A percentile compares a stretch with the other conserved stretches of the same genome.
These are phyloP conservation scores for Hypomontagnella submonticulosa DNA, from an alignment of 495 filamentous ascomycete species.

Conservation along the genomic window DNA sequence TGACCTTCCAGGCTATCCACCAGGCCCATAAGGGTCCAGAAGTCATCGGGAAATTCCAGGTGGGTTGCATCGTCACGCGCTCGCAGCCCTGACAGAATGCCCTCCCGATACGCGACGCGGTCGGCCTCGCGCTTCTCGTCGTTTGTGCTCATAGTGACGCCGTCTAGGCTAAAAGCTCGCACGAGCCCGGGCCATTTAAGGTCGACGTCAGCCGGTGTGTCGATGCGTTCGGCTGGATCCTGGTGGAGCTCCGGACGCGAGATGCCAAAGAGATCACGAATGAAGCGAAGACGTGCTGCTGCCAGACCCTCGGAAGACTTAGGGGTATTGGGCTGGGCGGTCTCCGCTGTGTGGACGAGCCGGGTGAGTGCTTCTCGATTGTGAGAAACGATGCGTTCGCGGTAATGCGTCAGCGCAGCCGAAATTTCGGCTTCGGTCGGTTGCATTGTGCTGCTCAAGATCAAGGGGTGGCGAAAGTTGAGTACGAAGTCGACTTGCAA, in stretches of 20 bases:
- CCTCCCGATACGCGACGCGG: slow-evolving; percentile 1
- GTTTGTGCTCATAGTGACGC: neutral
- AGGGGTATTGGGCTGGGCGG: neutral
- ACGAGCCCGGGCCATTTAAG: slow-evolving; percentile 14
- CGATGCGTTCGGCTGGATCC: slow-evolving; percentile 11
- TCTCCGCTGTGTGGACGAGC: slow-evolving; percentile 4
- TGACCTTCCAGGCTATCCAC: slow-evolving; percentile 18
- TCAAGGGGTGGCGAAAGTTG: too few relatives aligned
- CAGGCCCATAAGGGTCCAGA: slow-evolving; percentile 13
- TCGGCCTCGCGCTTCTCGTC: neutral
- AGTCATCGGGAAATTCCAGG: neutral
- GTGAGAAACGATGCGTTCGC: neutral
- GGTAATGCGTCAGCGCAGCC: slow-evolving; percentile 18
- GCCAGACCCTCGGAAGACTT: neutral
- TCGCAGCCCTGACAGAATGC: slow-evolving; percentile 5
- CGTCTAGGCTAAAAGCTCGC: slow-evolving; percentile 20
- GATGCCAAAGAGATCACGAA: neutral
- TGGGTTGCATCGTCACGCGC: neutral
- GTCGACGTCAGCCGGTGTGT: slow-evolving; percentile 11
- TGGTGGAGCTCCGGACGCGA: neutral
- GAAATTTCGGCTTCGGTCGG: slow-evolving; percentile 16
- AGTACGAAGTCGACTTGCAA: too few relatives aligned
- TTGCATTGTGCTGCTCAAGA: slow-evolving; percentile 3
- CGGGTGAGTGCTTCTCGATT: slow-evolving; percentile 1
- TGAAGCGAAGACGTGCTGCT: neutral